Evolutionary conservation across 352 stramenopile genomes (phyloP), one percentile per base, ranked within the genome.

Genomic region (Globisporangium mamillatum): DNA sequence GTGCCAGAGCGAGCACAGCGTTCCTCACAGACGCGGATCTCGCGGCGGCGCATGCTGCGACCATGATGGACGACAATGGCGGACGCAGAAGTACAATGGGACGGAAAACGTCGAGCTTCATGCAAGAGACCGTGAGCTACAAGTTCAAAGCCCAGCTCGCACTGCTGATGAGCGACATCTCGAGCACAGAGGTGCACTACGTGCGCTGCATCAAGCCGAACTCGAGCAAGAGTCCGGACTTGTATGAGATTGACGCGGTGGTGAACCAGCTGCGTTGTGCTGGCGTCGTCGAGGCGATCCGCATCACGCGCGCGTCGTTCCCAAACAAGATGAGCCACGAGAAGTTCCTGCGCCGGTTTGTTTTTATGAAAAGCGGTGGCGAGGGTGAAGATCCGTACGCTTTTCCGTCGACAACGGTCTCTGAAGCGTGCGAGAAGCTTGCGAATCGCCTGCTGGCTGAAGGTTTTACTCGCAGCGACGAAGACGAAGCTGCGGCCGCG

Each of bases 311-410:
- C 24, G 84, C 89, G 1, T 87, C 91, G 1, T 97, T 97, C 69
- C 91, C 91, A 3, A 97, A 97, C 83, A 98, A 99, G 60, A 89
- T 99, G 71, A 80, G 80, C 29, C 97, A 99, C 75, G 77, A 97
- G 64, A 91, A 91, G 54, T 96, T 94, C 64, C 68, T 96, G 4
- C 80, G 82, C 27, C 84, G 88, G 22, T 96, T 96, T 68, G 84
- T 94, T 27, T 74, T 93, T 59, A 81, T 95, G 74, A 84, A 78
- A 66, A 78, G 74, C 50, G 76, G 68, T 14, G 77, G 62, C 54
- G 52, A 27, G n/a, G 57, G 48, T 14, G 46, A 52, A 9, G 61
- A 66, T 10, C 68, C 67, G 6, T 46, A 66, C 10, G 67, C 64
- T 16, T n/a, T 69, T 20, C 69, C 67, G 29, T 71, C 76, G 25